These are phyloP conservation scores for Leucosporidium scottii DNA, from an alignment of 768 basidiomycete genomes.

Conservation along the genomic window DNA sequence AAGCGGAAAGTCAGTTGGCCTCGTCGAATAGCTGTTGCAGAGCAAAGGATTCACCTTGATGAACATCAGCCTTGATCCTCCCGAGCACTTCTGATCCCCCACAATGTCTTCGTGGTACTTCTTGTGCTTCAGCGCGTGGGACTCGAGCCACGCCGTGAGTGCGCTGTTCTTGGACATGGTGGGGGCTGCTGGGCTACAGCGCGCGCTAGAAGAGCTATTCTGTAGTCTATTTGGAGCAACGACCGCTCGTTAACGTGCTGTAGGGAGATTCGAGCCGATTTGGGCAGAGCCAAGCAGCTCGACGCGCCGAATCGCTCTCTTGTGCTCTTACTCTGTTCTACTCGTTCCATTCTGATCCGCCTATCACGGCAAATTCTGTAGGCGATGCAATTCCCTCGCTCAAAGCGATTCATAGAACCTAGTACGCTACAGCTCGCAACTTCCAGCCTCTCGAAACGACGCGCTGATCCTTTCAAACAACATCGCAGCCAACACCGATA, in stretches of 20 bases:
- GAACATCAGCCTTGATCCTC: neutral
- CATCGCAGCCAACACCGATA: conserved; percentile 2
- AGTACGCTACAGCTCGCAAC: neutral
- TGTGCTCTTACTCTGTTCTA: no score
- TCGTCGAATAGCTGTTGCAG: neutral
- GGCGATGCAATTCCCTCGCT: conserved; percentile 13
- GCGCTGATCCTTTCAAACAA: conserved; percentile 4
- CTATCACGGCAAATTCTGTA: no score
- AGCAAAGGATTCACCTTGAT: neutral
- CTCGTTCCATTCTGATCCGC: no score
- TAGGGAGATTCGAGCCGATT: no score
- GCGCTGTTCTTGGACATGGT: no score
- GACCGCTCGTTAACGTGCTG: no score
- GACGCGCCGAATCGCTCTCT: neutral
- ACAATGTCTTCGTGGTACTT: neutral
- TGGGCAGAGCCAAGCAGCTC: no score
- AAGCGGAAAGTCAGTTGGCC: neutral
- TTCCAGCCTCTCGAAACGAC: neutral
- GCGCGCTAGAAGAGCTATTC: no score
- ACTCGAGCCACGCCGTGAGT: neutral
- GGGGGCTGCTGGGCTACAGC: no score
- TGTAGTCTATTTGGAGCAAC: no score
- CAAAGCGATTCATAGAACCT: conserved; percentile 5
- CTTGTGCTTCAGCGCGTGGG: neutral
- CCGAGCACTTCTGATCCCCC: no score